Evolutionary conservation across 805 yeast species (phyloP), one percentile per base, ranked within the genome.

Genomic region (Wickerhamomyces kurtzmanii): DNA sequence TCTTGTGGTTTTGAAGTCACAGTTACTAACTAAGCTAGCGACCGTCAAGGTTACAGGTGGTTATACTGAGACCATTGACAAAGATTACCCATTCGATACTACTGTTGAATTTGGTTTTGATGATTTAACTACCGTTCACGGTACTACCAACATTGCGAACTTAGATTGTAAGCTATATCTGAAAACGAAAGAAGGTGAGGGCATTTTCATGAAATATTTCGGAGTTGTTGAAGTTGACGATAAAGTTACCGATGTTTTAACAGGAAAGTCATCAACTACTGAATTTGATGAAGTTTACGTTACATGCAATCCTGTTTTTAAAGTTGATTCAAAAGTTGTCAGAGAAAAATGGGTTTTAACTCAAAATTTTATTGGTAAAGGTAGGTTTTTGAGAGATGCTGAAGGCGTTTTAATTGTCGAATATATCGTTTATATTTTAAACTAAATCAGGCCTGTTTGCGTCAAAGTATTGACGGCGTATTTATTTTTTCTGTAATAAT

Each of bases 311-410:
- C 76, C 78, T 14, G 45, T 42, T 10, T 53, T 71, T 37, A 40
- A 46, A 25, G 45, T 71, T 12, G 70, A 61, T 34, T 60, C 54
- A 10, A 50, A 45, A 14, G 58, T 60, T 21, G 61, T 53, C 22
- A 63, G 53, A 11, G 68, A 65, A 42, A 46, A 57, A 37, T 75
- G 84, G 84, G 63, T 65, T 12, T 37, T 53, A 23, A 45, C 51
- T 26, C 62, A 65, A 45, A 67, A 60, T 38, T 55, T 72, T 31
- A 27, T 71, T 14, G 83, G 79, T 13, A 69, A 64, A 44, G 83
- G 84, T 19, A 60, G 77, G 32, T 73, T 74, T 41, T 43, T 66
- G 26, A 59, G 75, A 40, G 68, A 65, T 35, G 56, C 47, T 4
- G 42, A 54, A 6, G 73, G 68, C 13, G 38, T 20, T 3, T 47